phyloP scores from a whole-genome alignment of 768 basidiomycete species.

The Calocera viscosa region DNA sequence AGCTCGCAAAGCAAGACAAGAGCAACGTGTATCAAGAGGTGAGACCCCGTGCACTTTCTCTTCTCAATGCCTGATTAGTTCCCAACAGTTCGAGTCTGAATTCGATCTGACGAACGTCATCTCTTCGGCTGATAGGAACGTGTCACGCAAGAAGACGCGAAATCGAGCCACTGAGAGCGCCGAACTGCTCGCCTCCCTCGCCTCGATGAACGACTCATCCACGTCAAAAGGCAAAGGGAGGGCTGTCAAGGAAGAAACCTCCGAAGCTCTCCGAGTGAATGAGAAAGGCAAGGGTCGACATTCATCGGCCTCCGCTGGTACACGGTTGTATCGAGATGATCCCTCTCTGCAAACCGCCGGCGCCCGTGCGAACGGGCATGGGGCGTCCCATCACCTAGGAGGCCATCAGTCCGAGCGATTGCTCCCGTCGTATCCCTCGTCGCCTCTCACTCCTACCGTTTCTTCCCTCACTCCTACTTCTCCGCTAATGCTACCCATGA shows the following conservation, averaged over 20 bases:
- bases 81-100: slow-evolving; percentile 43
- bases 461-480: slow-evolving; percentile 10
- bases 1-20: slow-evolving; percentile 64
- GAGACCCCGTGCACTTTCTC: no score
- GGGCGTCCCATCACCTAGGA: background rate
- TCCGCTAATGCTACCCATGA: slow-evolving; percentile 11
- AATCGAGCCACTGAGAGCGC: slow-evolving; percentile 41
- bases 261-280: background rate
- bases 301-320: no score
- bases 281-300: background rate
- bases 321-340: background rate
- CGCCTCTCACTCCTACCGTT: slow-evolving; percentile 8
- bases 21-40: slow-evolving; percentile 65
- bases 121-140: slow-evolving; percentile 30
- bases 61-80: slow-evolving; percentile 3
- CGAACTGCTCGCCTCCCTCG: slow-evolving; percentile 31
- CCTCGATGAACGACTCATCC: background rate
- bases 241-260: background rate
- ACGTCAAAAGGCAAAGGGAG: background rate
- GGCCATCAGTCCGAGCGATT: background rate
- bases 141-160: slow-evolving; percentile 49
- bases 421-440: slow-evolving; percentile 13
- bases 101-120: slow-evolving; percentile 49
- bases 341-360: slow-evolving; percentile 6
- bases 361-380: background rate